phyloP scores from a whole-genome alignment of 106 monocot species.

The Narthecium ossifragum region DNA sequence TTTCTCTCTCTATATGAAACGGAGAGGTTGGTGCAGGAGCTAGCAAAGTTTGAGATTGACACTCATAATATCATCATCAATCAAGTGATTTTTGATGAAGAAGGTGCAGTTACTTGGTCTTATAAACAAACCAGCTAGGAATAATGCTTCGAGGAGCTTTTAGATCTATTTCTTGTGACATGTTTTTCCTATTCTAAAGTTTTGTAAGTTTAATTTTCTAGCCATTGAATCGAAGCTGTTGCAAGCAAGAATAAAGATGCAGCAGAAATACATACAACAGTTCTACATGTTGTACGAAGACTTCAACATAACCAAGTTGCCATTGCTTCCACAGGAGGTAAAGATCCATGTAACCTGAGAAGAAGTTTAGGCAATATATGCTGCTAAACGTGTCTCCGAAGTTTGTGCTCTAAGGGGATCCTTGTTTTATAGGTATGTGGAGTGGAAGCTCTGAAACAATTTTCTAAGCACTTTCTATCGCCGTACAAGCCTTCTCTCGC shows the following conservation, averaged over 20 bases:
- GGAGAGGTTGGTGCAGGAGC: conserved; percentile 80
- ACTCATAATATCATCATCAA: conserved; percentile 89
- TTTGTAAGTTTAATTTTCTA: conserved; percentile 5
- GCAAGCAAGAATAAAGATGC: conserved; percentile 77
- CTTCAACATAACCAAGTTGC: conserved; percentile 86
- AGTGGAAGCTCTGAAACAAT: conserved; percentile 61
- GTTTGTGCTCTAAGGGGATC: no score
- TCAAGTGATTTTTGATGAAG: conserved; percentile 78
- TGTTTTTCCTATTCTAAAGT: conserved; percentile 1
- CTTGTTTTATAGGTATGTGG: conserved; percentile 56
- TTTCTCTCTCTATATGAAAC: conserved; percentile 92
- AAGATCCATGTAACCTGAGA: background rate
- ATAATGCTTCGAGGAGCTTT: background rate
- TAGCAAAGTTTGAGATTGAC: conserved; percentile 85
- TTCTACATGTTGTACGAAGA: conserved; percentile 92
- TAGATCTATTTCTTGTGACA: background rate
- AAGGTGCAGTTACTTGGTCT: conserved; percentile 27
- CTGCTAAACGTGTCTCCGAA: background rate
- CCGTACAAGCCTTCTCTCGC: conserved; percentile 55
- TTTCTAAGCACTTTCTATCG: conserved; percentile 53
- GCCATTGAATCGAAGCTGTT: conserved; percentile 74
- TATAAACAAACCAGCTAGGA: background rate
- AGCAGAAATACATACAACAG: conserved; percentile 88
- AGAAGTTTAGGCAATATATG: background rate
- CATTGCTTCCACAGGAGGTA: conserved; percentile 88